Base-by-base conservation (phyloP, 2,329 filamentous ascomycete species). In the Botryotinia globosa region DNA sequence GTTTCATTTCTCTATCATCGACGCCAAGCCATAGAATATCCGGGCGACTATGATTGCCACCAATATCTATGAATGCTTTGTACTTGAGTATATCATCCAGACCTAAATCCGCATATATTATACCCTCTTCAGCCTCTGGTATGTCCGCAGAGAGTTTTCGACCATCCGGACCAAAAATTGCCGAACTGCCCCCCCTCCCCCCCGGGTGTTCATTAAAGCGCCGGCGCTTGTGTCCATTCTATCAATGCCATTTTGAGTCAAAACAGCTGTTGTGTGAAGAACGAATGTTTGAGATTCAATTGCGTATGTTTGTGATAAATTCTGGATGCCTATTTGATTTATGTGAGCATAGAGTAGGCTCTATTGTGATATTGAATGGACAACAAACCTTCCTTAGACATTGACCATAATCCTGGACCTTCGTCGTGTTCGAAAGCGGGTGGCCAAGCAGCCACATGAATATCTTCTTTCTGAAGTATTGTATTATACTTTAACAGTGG, bases 251-350 rank as follows among this genome's bases (percentile, higher is more conserved):
- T 54, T 51, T 29, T 51, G 81, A 16, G 84, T 86, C 39, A 89
- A 83, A 16, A 85, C 82, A 77, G 88, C 85, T 78, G 86, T 87
- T 0, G 87, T 85, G 0, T 86, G 86, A 20, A 89, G 81, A 0
- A 85, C 85, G 82, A 85, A 89, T 0, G 86, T 84, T 3, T 85
- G 86, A 1, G 86, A 88, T 80, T 89, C 87, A 71, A 87, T 85
- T 39, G 87, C 87, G 73, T 88, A 89, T 4, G 84, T 85, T 25
- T 86, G 86, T 7, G 86, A 87, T 4, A 89, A 85, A 10, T 85
- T 81, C 6, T 87, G 83, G 82, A 34, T 32, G 18, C 54, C 71
- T 69, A 12, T 20, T 39, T 10, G 8, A 22, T 20, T 39, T 8
- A 37, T 20, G 34, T 42, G 34, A 37, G 34, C 42, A 29, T 29